Percentiles rank a stretch among this genome's conserved stretches.
Evolutionary conservation across 768 basidiomycete genomes (phyloP).

Genomic region (Tulasnella sp.): DNA sequence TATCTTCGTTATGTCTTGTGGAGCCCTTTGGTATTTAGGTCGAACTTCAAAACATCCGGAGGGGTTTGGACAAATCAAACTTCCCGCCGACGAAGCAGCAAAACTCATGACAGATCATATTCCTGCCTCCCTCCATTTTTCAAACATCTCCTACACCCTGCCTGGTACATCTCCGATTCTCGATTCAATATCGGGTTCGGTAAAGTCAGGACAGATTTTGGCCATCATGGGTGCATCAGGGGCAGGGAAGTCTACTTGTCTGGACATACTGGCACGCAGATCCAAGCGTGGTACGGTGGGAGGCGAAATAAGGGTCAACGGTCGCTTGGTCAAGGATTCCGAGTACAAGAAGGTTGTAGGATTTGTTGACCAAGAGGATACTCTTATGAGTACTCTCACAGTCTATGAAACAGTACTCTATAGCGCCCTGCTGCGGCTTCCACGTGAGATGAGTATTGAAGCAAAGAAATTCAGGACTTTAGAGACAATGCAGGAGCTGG

Average conservation of each 20-base stretch:
- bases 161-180: slow-evolving; percentile 51
- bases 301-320: slow-evolving; percentile 76
- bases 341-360: slow-evolving; percentile 81
- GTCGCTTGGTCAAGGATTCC: slow-evolving; percentile 54
- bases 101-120: slow-evolving; percentile 90
- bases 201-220: slow-evolving; percentile 80
- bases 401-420: slow-evolving; percentile 97
- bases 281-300: slow-evolving; percentile 64
- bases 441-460: slow-evolving; percentile 86
- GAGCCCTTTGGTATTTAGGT: slow-evolving; percentile 88
- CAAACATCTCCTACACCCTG: slow-evolving; percentile 66
- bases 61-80: slow-evolving; percentile 57
- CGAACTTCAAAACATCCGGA: slow-evolving; percentile 46
- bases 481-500: slow-evolving; percentile 93
- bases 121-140: slow-evolving; percentile 87
- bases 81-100: slow-evolving; percentile 68
- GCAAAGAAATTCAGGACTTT: slow-evolving; percentile 91
- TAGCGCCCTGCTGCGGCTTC: slow-evolving; percentile 78
- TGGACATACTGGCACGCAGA: slow-evolving; percentile 91
- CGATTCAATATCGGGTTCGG: slow-evolving; percentile 67
- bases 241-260: slow-evolving; percentile 89
- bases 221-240: slow-evolving; percentile 97
- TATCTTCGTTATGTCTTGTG: slow-evolving; percentile 55
- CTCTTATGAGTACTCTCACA: slow-evolving; percentile 89
- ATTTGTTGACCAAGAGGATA: slow-evolving; percentile 98